Evolutionary conservation across 257 asterid species (phyloP).

Genomic region (Handroanthus guayacan): DNA sequence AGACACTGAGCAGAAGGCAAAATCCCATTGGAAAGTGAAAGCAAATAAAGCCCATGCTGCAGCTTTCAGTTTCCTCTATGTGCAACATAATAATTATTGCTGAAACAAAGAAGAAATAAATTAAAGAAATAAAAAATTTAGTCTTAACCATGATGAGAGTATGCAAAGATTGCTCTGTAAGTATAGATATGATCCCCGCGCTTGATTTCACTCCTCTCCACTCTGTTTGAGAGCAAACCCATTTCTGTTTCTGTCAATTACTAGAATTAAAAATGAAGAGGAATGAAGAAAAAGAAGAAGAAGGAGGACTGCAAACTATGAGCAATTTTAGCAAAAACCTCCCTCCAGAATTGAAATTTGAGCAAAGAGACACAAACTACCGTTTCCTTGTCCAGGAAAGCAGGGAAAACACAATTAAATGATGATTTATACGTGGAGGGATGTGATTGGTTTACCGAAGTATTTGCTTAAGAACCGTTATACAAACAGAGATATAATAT

Average conservation of each 20-base stretch:
- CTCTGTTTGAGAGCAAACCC: conserved; percentile 88
- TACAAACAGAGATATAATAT: conserved; percentile 14
- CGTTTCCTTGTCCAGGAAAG: not conserved
- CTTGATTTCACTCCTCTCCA: conserved; percentile 66
- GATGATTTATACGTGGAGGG: not conserved
- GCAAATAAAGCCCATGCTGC: conserved; percentile 20
- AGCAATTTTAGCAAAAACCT: conserved; percentile 28
- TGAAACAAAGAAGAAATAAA: not conserved
- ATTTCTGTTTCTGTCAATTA: conserved; percentile 38
- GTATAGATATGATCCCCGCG: conserved; percentile 90
- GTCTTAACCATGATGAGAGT: conserved; percentile 79
- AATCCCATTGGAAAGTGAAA: not conserved
- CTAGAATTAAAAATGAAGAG: not conserved
- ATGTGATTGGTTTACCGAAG: conserved; percentile 31
- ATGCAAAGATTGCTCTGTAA: conserved; percentile 85
- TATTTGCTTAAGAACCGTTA: conserved; percentile 7
- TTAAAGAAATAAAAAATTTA: not conserved
- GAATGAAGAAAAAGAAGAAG: conserved; percentile 26
- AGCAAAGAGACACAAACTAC: conserved; percentile 45
- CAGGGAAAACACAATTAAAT: not conserved
- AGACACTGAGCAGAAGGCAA: conserved; percentile 5
- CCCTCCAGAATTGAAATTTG: not conserved
- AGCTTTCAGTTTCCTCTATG: conserved; percentile 13
- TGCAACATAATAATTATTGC: conserved; percentile 3
- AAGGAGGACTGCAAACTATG: not conserved